Percentiles rank a stretch among this genome's conserved stretches.
Evolutionary conservation across 495 filamentous ascomycete species (phyloP).

Genomic region (Schizothecium vesticola): DNA sequence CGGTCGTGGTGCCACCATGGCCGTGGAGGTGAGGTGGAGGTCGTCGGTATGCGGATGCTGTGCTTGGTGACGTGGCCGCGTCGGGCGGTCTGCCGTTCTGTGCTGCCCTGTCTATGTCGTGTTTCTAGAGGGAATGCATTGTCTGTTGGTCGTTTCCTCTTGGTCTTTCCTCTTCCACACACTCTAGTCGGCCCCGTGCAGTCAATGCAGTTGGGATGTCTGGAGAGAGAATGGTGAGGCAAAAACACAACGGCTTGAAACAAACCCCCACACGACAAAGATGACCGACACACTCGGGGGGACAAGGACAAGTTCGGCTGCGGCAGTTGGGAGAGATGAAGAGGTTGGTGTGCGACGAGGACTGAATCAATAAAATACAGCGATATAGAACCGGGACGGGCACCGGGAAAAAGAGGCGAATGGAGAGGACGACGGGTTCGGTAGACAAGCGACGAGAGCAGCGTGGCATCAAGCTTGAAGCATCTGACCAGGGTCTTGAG

Average conservation of each 20-base stretch:
- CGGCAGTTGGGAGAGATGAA: background rate
- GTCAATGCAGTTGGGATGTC: background rate
- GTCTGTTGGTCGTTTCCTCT: background rate
- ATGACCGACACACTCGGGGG: background rate
- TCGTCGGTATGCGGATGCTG: background rate
- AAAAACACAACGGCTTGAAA: background rate
- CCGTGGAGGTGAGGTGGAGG: background rate
- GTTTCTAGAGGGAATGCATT: constrained; percentile 10
- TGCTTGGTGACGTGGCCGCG: constrained; percentile 2
- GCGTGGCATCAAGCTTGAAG: background rate
- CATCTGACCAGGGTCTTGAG: background rate
- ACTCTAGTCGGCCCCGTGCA: background rate
- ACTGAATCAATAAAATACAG: background rate
- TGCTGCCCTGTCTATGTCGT: background rate
- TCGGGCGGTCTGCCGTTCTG: background rate
- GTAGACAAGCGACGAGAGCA: background rate
- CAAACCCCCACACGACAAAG: background rate
- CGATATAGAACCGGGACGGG: background rate
- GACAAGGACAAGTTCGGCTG: background rate
- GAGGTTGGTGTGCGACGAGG: background rate
- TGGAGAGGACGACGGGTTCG: too few species aligned
- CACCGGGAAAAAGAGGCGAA: background rate
- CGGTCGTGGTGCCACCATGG: background rate
- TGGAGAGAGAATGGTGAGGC: background rate
- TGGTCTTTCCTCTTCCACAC: background rate